These are phyloP conservation scores for Trichoderma erinaceum DNA, from an alignment of 495 filamentous ascomycete genomes.

Conservation along the genomic window DNA sequence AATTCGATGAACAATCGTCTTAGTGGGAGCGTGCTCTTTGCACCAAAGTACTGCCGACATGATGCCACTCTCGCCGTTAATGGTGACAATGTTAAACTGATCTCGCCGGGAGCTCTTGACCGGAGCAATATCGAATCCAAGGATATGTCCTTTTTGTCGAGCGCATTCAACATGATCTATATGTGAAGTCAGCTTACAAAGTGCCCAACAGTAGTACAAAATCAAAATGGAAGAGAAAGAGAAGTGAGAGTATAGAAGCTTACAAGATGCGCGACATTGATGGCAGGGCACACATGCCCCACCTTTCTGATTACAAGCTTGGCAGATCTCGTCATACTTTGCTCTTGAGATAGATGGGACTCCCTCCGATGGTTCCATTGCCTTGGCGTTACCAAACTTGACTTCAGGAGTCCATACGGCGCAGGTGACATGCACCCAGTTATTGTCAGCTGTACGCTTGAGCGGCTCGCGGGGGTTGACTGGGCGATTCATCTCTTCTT, in stretches of 20 bases:
- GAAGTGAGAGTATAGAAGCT: constrained; percentile 20
- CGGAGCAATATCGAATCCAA: constrained; percentile 86
- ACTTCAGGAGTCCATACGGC: constrained; percentile 88
- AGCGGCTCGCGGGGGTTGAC: constrained; percentile 81
- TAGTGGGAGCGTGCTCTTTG: constrained; percentile 68
- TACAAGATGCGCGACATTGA: constrained; percentile 62
- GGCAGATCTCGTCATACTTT: constrained; percentile 67
- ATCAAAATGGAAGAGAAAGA: neutral
- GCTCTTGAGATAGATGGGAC: constrained; percentile 68
- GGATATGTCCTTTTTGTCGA: constrained; percentile 67
- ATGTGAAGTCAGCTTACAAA: constrained; percentile 16
- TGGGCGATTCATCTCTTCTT: constrained; percentile 75
- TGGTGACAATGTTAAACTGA: constrained; percentile 60
- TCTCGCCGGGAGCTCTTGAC: constrained; percentile 83
- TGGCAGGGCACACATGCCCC: constrained; percentile 81
- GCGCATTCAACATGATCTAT: constrained; percentile 86
- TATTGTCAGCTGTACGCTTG: constrained; percentile 88
- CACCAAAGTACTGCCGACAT: constrained; percentile 83
- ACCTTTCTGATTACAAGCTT: constrained; percentile 65
- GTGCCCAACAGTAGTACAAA: neutral
- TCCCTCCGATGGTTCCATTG: constrained; percentile 78
- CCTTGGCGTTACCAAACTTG: constrained; percentile 77
- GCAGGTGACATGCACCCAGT: constrained; percentile 96
- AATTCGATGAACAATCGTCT: constrained; percentile 67
- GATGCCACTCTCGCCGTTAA: constrained; percentile 69